Evolutionary conservation across 1,139 yeast species (phyloP).

Genomic region (Geotrichum reessii): DNA sequence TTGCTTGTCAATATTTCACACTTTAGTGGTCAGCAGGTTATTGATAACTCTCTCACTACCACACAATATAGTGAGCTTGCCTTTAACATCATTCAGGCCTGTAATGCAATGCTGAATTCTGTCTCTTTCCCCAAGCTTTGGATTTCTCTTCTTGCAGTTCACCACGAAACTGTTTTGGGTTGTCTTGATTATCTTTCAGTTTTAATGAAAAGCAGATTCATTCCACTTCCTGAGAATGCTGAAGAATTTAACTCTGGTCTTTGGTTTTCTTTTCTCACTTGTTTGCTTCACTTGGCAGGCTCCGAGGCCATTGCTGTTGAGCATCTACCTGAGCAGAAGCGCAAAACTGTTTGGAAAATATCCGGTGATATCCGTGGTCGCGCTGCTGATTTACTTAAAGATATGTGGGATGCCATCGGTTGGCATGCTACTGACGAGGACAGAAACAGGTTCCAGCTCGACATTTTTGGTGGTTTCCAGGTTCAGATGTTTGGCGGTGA

Average conservation of each 20-base stretch:
- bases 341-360: conserved; percentile 61
- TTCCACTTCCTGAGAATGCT: conserved; percentile 52
- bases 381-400: conserved; percentile 51
- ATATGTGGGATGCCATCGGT: conserved; percentile 71
- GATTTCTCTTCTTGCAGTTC: conserved; percentile 34
- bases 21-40: conserved; percentile 47
- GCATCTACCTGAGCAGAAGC: conserved; percentile 54
- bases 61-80: conserved; percentile 37
- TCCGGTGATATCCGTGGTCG: conserved; percentile 61
- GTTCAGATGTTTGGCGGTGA: conserved; percentile 56
- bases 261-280: conserved; percentile 50
- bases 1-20: conserved; percentile 32
- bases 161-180: conserved; percentile 53
- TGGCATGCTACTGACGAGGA: conserved; percentile 62
- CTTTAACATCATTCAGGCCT: conserved; percentile 37
- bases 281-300: conserved; percentile 52
- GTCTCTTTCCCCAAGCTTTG: conserved; percentile 41
- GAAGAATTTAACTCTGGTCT: conserved; percentile 55
- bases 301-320: conserved; percentile 34
- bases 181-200: conserved; percentile 52
- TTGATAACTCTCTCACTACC: conserved; percentile 48
- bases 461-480: conserved; percentile 67
- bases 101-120: conserved; percentile 37
- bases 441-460: conserved; percentile 54
- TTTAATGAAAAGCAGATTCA: conserved; percentile 35